Evolutionary conservation across 148 eudicot genomes (phyloP).

Genomic region (Drosera capensis): DNA sequence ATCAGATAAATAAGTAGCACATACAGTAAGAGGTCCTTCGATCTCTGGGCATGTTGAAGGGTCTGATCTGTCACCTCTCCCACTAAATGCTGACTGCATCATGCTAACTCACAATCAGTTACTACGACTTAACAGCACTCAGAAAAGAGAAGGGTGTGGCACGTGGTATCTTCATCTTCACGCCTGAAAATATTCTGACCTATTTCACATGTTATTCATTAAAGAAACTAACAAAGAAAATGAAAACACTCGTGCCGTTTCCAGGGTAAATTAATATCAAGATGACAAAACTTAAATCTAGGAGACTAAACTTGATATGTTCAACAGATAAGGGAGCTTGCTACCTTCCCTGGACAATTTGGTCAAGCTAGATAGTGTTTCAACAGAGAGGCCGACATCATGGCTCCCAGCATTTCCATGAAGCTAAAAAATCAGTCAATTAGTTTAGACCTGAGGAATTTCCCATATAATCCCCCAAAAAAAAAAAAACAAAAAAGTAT

Average conservation of each 20-base stretch:
- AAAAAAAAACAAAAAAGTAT: neutral
- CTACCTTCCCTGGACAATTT: constrained; percentile 80
- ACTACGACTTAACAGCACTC: neutral
- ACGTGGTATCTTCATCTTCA: constrained; percentile 86
- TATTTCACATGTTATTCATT: constrained; percentile 1
- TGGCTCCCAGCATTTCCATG: constrained; percentile 99
- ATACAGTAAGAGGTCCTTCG: constrained; percentile 89
- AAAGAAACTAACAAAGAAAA: no score
- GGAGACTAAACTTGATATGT: neutral
- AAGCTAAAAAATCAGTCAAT: constrained; percentile 27
- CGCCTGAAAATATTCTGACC: constrained; percentile 29
- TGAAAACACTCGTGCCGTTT: no score
- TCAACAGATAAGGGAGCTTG: constrained; percentile 2
- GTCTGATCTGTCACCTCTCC: constrained; percentile 86
- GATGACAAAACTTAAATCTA: neutral
- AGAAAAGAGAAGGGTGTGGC: constrained; percentile 8
- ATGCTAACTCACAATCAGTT: constrained; percentile 5
- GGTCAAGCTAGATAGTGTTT: constrained; percentile 63
- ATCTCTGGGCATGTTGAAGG: constrained; percentile 91
- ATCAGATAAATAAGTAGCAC: constrained; percentile 2
- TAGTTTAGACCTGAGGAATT: no score
- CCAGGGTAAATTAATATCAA: constrained; percentile 4
- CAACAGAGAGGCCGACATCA: constrained; percentile 69
- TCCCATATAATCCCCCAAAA: no score
- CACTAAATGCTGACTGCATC: constrained; percentile 82